A percentile compares a stretch with the other conserved stretches of the same genome.
Evolutionary conservation across 306 rosid species (phyloP).

Genomic region (Inga laurina): DNA sequence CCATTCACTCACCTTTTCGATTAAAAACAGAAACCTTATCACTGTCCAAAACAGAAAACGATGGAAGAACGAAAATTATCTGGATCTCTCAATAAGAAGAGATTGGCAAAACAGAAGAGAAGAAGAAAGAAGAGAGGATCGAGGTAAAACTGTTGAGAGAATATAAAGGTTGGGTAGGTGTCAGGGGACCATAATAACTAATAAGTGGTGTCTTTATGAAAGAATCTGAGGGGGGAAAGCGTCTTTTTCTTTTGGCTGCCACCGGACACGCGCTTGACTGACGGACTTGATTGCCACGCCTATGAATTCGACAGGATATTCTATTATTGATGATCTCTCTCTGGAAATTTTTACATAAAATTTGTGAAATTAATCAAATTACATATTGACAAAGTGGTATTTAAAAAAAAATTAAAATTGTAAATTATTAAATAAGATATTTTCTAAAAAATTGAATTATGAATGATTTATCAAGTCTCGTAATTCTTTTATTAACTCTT

Average conservation of each 20-base stretch:
- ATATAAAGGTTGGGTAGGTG: neutral
- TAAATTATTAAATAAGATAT: no score
- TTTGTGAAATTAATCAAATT: no score
- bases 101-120: constrained; percentile 12
- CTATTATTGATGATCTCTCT: neutral
- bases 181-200: neutral
- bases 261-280: constrained; percentile 37
- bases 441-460: no score
- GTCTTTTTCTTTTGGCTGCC: constrained; percentile 9
- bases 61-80: constrained; percentile 20
- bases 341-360: neutral
- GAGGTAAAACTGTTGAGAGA: neutral
- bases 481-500: no score
- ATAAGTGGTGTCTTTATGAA: neutral
- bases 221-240: constrained; percentile 20
- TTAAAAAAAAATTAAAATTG: no score
- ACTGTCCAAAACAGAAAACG: constrained; percentile 13
- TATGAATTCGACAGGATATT: neutral
- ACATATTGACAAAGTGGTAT: no score
- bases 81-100: constrained; percentile 18
- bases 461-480: no score
- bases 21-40: constrained; percentile 23
- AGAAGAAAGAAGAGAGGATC: neutral
- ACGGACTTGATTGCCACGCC: neutral
- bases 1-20: constrained; percentile 62